A percentile compares a stretch with the other conserved stretches of the same genome.
Evolutionary conservation across 169 alveolate genomes (phyloP).

Genomic region (Eimeria necatrix): DNA sequence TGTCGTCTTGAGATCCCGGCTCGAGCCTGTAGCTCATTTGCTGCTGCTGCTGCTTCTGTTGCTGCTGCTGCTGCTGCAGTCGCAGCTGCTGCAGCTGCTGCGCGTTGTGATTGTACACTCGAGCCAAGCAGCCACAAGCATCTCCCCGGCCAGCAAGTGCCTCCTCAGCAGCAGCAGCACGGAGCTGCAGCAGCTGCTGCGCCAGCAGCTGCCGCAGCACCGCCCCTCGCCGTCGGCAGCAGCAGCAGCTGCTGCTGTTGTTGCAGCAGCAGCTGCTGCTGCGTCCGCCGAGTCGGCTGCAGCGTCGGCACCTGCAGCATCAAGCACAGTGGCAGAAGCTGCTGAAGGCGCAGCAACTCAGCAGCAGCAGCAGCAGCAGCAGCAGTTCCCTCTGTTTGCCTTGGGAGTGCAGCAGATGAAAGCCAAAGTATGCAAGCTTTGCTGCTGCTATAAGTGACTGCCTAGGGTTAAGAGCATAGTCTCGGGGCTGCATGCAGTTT

Average conservation of each 20-base stretch:
- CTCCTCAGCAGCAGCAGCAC: constrained; percentile 38
- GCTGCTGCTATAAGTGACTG: too few relatives aligned
- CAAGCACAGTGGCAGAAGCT: not conserved
- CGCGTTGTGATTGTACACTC: constrained; percentile 74
- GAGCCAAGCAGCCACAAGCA: constrained; percentile 9
- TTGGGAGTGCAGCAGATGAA: constrained; percentile 47
- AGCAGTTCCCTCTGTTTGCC: constrained; percentile 34
- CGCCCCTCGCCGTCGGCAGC: not conserved
- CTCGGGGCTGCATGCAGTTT: not conserved
- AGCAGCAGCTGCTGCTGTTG: constrained; percentile 5
- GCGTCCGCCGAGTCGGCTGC: constrained; percentile 10
- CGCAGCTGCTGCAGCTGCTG: constrained; percentile 72
- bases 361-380: constrained; percentile 55
- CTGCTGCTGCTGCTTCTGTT: constrained; percentile 18
- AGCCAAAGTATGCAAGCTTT: not conserved
- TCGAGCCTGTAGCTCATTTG: not conserved
- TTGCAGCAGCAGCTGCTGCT: constrained; percentile 60
- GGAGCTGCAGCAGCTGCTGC: constrained; percentile 21
- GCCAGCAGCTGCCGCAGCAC: constrained; percentile 50
- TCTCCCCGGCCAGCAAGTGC: constrained; percentile 51
- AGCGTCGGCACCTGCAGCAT: constrained; percentile 33
- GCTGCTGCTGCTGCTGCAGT: constrained; percentile 60
- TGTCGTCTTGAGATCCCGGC: not conserved
- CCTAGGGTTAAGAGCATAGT: not conserved
- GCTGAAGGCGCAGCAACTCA: not conserved